phyloP scores from a whole-genome alignment of 805 yeast genomes.

The Saccharomycopsis selenospora region DNA sequence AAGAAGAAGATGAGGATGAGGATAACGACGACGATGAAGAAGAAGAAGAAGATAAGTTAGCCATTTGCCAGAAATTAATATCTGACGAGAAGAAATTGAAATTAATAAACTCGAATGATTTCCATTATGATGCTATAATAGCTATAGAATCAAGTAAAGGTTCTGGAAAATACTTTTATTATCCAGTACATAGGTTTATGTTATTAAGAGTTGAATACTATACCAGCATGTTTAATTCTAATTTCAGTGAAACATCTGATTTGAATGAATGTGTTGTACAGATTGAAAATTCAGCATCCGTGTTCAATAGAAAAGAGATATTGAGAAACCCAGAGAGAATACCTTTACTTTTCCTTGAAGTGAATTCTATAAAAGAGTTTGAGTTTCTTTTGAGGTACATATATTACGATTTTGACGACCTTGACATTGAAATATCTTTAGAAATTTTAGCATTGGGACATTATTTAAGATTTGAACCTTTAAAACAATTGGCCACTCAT shows the following conservation, averaged over 20 bases:
- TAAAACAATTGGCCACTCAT: neutral
- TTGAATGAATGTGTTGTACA: neutral
- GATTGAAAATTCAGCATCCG: neutral
- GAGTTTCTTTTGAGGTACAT: conserved; percentile 48
- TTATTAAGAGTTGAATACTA: conserved; percentile 57
- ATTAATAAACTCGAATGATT: conserved; percentile 22
- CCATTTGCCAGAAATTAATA: neutral
- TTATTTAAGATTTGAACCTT: conserved; percentile 10
- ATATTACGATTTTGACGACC: conserved; percentile 51
- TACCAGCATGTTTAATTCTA: conserved; percentile 52
- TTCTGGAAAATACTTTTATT: conserved; percentile 28
- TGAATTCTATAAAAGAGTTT: conserved; percentile 32
- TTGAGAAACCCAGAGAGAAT: conserved; percentile 15
- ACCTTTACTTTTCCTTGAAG: conserved; percentile 30
- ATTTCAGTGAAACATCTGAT: conserved; percentile 33
- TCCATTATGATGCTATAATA: conserved; percentile 42
- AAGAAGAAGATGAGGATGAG: no score
- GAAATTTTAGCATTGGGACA: conserved; percentile 58
- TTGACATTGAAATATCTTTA: conserved; percentile 44
- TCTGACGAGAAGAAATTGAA: conserved; percentile 14
- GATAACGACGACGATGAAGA: conserved; percentile 10
- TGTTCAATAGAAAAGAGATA: conserved; percentile 2
- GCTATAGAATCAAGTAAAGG: conserved; percentile 29
- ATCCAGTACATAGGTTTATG: conserved; percentile 60
- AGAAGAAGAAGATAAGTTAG: conserved; percentile 6